phyloP scores from a whole-genome alignment of 805 yeast species.

The Lachancea sp. region DNA sequence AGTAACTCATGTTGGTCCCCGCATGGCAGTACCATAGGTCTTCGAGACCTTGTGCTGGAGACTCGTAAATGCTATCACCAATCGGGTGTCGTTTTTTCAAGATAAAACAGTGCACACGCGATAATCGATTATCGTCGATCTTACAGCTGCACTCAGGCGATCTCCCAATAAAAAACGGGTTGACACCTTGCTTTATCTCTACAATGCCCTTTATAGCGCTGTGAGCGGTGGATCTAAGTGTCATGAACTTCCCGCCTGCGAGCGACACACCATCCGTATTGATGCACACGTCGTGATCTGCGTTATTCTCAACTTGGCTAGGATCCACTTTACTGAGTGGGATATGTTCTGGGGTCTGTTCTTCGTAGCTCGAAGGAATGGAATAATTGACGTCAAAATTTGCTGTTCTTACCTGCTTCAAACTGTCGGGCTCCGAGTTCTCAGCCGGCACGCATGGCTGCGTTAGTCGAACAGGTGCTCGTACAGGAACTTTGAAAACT shows the following conservation, averaged over 20 bases:
- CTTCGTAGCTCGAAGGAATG: constrained; percentile 1
- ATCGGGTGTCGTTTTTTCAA: constrained; percentile 57
- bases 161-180: constrained; percentile 70
- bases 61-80: constrained; percentile 50
- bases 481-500: constrained; percentile 27
- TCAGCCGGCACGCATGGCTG: constrained; percentile 18
- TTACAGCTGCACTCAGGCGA: constrained; percentile 52
- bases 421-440: constrained; percentile 7
- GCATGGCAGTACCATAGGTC: constrained; percentile 76
- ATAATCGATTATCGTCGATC: constrained; percentile 68
- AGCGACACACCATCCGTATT: constrained; percentile 1
- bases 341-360: neutral
- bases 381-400: constrained; percentile 3
- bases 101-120: constrained; percentile 76
- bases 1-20: constrained; percentile 72
- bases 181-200: constrained; percentile 58
- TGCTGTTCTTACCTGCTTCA: constrained; percentile 8
- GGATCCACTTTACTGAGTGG: neutral
- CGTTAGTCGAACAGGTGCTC: constrained; percentile 25
- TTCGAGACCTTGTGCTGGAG: constrained; percentile 67
- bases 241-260: constrained; percentile 51
- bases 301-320: neutral
- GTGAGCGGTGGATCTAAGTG: constrained; percentile 45
- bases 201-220: constrained; percentile 45
- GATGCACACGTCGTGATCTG: neutral